These are phyloP conservation scores for Naganishia kalamii DNA, from an alignment of 768 basidiomycete species.

Conservation along the genomic window DNA sequence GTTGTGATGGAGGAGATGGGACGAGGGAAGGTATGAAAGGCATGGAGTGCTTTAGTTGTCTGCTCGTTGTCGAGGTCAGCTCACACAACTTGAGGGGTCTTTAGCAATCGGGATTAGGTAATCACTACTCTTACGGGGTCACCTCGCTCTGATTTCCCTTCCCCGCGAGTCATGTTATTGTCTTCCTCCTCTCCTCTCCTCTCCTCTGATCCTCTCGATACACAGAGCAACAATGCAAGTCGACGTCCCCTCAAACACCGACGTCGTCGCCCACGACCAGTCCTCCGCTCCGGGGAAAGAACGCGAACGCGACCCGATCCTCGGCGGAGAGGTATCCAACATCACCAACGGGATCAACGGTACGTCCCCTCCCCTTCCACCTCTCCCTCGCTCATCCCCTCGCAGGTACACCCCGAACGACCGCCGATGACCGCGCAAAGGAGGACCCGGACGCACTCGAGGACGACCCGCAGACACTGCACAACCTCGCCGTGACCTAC, in stretches of 20 bases:
- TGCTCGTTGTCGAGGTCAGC: too few relatives aligned
- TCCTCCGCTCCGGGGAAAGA: slow-evolving; percentile 77
- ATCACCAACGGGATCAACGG: slow-evolving; percentile 47
- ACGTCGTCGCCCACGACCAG: slow-evolving; percentile 53
- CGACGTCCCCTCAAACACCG: slow-evolving; percentile 21
- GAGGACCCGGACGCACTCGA: slow-evolving; percentile 53
- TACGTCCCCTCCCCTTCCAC: slow-evolving; percentile 16
- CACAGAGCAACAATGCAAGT: slow-evolving; percentile 4
- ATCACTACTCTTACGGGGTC: background rate
- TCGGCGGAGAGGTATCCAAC: slow-evolving; percentile 72
- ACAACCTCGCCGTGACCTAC: slow-evolving; percentile 58
- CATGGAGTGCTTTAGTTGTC: background rate
- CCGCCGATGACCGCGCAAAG: background rate
- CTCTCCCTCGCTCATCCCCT: slow-evolving; percentile 3
- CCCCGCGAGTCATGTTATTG: too few relatives aligned
- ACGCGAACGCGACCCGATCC: slow-evolving; percentile 76
- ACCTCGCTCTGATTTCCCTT: background rate
- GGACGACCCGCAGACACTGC: slow-evolving; percentile 62
- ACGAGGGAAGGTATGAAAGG: background rate
- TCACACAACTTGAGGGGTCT: too few relatives aligned
- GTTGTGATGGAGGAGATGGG: background rate
- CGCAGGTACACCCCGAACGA: slow-evolving; percentile 60
- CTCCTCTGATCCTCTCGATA: background rate
- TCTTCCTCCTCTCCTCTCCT: background rate
- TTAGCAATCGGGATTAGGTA: too few relatives aligned